phyloP scores from a whole-genome alignment of 1,284 basidiomycete species.

The Boletus subluridellus region DNA sequence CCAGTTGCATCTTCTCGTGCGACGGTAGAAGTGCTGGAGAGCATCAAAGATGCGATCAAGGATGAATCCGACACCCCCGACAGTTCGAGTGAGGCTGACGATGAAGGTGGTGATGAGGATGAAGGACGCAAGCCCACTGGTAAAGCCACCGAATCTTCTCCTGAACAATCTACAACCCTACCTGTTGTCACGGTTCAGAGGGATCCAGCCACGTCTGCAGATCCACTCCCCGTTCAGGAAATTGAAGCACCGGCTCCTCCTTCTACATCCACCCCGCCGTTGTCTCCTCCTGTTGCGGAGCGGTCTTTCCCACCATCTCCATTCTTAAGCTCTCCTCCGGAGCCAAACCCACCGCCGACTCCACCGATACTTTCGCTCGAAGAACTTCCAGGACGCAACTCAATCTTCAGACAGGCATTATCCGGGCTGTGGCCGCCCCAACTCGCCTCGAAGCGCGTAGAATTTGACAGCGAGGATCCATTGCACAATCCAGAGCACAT shows the following conservation, averaged over 20 bases:
- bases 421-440: conserved; percentile 74
- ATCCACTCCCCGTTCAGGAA: conserved; percentile 15
- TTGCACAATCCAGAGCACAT: conserved; percentile 84
- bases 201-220: conserved; percentile 6
- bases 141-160: conserved; percentile 35
- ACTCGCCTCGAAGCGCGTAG: conserved; percentile 42
- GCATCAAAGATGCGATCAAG: conserved; percentile 87
- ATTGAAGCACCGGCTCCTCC: conserved; percentile 15
- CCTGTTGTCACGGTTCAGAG: conserved; percentile 18
- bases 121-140: conserved; percentile 39
- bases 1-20: conserved; percentile 89
- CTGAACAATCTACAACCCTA: conserved; percentile 35
- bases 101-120: conserved; percentile 76
- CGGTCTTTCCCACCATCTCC: conserved; percentile 55
- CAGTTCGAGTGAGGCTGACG: conserved; percentile 84
- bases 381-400: conserved; percentile 55
- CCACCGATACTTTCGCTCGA: conserved; percentile 59
- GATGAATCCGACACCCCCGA: conserved; percentile 81
- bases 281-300: conserved; percentile 33
- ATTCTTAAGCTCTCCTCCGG: conserved; percentile 42
- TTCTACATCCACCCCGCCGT: conserved; percentile 27
- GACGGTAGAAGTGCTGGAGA: conserved; percentile 87
- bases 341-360: conserved; percentile 43
- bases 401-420: conserved; percentile 77
- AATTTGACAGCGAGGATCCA: conserved; percentile 60